These are phyloP conservation scores for Maudiozyma turicensis DNA, from an alignment of 805 yeast genomes.

Conservation along the genomic window DNA sequence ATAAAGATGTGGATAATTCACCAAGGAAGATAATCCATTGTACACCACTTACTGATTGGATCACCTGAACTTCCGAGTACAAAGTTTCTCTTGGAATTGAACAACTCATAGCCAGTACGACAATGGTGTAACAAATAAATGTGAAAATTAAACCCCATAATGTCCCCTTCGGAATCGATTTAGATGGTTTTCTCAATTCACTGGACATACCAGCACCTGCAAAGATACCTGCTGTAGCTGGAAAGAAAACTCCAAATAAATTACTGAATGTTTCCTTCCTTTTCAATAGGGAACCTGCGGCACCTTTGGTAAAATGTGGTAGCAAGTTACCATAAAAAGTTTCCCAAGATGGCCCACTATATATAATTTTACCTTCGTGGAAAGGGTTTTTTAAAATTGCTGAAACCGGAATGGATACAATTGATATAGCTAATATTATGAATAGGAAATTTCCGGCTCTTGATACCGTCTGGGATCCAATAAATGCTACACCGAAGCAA, in stretches of 20 bases:
- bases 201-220: conserved; percentile 99
- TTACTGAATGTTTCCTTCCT: conserved; percentile 69
- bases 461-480: conserved; percentile 75
- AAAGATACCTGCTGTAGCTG: conserved; percentile 96
- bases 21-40: conserved; percentile 68
- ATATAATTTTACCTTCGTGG: conserved; percentile 38
- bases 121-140: conserved; percentile 65
- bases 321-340: conserved; percentile 57
- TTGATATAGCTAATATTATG: conserved; percentile 55
- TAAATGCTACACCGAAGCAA: conserved; percentile 68
- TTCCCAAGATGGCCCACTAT: conserved; percentile 66
- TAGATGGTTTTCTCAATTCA: conserved; percentile 75
- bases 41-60: conserved; percentile 69
- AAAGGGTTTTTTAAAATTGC: conserved; percentile 58
- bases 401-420: conserved; percentile 75
- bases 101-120: conserved; percentile 69
- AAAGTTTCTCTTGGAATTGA: conserved; percentile 74
- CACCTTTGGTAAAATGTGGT: conserved; percentile 79
- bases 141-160: conserved; percentile 73
- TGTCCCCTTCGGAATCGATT: conserved; percentile 90
- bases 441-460: conserved; percentile 72
- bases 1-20: conserved; percentile 84
- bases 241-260: conserved; percentile 90
- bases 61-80: conserved; percentile 69
- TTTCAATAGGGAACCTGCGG: conserved; percentile 72